Conservation (phyloP, 108 stramenopile genomes). For the Pelagomonas calceolata region DNA sequence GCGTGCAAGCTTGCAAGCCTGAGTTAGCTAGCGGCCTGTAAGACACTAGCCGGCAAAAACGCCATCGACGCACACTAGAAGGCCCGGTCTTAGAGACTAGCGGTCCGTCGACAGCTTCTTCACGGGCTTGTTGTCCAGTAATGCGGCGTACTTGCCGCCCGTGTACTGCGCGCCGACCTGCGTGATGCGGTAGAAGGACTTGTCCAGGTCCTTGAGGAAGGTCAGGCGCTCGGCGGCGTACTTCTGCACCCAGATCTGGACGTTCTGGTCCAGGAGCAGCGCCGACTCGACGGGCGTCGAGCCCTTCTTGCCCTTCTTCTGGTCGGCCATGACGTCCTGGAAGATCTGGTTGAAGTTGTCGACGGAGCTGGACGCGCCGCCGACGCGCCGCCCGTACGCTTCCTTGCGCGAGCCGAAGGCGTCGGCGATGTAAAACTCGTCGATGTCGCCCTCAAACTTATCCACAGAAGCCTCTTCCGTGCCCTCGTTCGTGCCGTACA, state of each 20-base stretch:
- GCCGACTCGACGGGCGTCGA: constrained; percentile 3
- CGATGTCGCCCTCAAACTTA: neutral
- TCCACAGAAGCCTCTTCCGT: neutral
- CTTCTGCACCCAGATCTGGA: constrained; percentile 60
- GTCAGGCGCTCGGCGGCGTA: constrained; percentile 55
- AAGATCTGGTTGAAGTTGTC: constrained; percentile 57
- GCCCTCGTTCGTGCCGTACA: neutral
- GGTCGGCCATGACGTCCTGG: constrained; percentile 14
- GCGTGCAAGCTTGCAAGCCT: no score
- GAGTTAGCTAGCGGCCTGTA: no score
- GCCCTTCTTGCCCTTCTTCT: neutral
- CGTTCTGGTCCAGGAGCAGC: constrained; percentile 30
- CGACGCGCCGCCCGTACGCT: constrained; percentile 53
- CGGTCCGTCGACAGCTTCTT: no score
- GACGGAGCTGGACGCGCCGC: constrained; percentile 36
- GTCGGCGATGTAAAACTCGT: constrained; percentile 72
- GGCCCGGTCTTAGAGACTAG: no score
- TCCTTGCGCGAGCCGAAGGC: constrained; percentile 64
- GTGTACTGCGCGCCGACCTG: constrained; percentile 68
- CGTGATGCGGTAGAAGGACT: constrained; percentile 64
- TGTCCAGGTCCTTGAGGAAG: constrained; percentile 61
- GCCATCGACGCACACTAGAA: no score
- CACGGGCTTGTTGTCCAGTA: constrained; percentile 63
- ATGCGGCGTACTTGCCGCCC: constrained; percentile 69
- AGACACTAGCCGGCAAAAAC: no score